phyloP scores from a whole-genome alignment of 169 alveolate species.

The Plasmodium berghei region DNA sequence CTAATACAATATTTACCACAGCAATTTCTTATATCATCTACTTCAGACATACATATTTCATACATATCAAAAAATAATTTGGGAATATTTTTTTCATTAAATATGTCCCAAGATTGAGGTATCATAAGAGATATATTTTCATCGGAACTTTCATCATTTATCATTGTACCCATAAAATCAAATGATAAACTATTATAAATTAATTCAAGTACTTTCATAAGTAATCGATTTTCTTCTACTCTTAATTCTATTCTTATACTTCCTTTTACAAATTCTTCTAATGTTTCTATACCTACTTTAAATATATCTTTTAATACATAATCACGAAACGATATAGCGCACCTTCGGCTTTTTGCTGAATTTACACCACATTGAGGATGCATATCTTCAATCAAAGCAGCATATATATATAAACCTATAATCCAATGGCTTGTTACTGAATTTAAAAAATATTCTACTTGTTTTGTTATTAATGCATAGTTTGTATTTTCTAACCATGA shows the following conservation, averaged over 20 bases:
- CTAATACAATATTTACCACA: constrained; percentile 90
- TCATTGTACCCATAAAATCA: constrained; percentile 95
- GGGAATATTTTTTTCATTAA: constrained; percentile 90
- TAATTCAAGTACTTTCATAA: constrained; percentile 92
- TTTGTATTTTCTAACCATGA: constrained; percentile 92
- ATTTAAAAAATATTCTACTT: constrained; percentile 87
- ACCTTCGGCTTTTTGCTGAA: constrained; percentile 91
- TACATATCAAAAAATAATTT: constrained; percentile 88
- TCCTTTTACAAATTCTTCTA: constrained; percentile 76
- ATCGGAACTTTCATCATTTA: constrained; percentile 94
- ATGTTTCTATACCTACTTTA: constrained; percentile 84
- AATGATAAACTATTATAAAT: constrained; percentile 91
- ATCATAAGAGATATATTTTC: constrained; percentile 95
- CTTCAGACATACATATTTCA: constrained; percentile 77
- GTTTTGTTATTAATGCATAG: constrained; percentile 84
- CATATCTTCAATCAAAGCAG: constrained; percentile 91
- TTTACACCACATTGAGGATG: constrained; percentile 88
- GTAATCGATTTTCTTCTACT: constrained; percentile 69
- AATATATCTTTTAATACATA: constrained; percentile 91
- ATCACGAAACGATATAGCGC: constrained; percentile 95
- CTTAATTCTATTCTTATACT: constrained; percentile 69
- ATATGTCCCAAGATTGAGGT: constrained; percentile 93
- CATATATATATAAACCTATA: constrained; percentile 92
- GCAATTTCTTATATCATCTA: constrained; percentile 75
- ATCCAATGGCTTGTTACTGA: constrained; percentile 95